A percentile compares a stretch with the other conserved stretches of the same genome.
Conservation (phyloP, 177 flowering plant genomes). For the Tripterygium wilfordii region DNA sequence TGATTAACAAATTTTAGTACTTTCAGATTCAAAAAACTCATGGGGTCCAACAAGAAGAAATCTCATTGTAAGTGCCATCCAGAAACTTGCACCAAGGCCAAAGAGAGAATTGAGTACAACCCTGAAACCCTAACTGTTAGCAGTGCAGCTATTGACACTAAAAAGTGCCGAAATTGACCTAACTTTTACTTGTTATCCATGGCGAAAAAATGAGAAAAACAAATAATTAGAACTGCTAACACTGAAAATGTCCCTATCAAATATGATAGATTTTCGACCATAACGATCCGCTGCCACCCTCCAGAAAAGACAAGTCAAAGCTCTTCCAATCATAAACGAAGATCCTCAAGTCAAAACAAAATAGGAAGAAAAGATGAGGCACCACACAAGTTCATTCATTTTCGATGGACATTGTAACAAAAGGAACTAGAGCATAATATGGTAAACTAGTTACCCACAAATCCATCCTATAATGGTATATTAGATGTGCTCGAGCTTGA, state of each 20-base stretch:
- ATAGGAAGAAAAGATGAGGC: no score
- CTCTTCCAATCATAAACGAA: constrained; percentile 44
- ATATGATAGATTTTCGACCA: constrained; percentile 45
- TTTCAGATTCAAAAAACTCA: no score
- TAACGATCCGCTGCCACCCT: constrained; percentile 44
- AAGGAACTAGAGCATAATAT: background rate
- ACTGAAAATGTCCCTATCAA: constrained; percentile 33
- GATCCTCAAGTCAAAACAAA: no score
- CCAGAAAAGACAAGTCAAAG: constrained; percentile 41
- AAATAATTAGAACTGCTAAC: constrained; percentile 29
- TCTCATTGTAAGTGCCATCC: constrained; percentile 43
- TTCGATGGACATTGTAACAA: no score
- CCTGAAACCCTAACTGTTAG: constrained; percentile 16
- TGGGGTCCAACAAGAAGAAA: constrained; percentile 55
- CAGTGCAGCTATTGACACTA: no score
- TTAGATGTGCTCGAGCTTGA: no score
- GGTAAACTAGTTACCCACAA: constrained; percentile 18
- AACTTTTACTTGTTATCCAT: no score
- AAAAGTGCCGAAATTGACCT: no score
- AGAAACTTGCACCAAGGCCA: constrained; percentile 40
- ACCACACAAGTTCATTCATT: no score
- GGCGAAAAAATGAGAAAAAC: no score
- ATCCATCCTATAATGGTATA: constrained; percentile 35
- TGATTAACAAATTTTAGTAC: no score
- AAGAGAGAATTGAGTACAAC: constrained; percentile 40